Evolutionary conservation across 371 early-diverging fungal genomes (phyloP).

Genomic region (Mortierella sp.): DNA sequence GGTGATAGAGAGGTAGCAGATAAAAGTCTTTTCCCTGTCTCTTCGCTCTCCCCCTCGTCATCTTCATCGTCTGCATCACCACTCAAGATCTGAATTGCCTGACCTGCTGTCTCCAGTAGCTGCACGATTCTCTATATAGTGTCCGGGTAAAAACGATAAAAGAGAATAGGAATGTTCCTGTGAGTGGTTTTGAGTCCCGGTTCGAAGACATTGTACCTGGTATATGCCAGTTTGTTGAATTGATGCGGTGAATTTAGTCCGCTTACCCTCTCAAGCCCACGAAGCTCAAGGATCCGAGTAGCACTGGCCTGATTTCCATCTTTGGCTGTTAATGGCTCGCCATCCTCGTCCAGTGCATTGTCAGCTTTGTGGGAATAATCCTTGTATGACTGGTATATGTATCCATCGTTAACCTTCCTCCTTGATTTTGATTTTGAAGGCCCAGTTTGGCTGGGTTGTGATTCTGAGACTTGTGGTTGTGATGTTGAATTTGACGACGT

Average conservation of each 20-base stretch:
- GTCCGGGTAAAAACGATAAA: background rate
- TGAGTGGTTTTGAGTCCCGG: background rate
- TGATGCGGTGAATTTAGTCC: background rate
- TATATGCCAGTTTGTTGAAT: background rate
- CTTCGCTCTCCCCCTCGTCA: conserved; percentile 22
- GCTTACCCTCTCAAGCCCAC: conserved; percentile 47
- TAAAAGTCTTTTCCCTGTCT: conserved; percentile 13
- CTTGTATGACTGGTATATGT: conserved; percentile 41
- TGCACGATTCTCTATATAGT: conserved; percentile 43
- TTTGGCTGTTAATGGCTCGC: background rate
- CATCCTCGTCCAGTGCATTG: background rate
- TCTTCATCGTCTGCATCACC: conserved; percentile 40
- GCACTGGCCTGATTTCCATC: conserved; percentile 36
- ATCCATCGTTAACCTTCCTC: conserved; percentile 33
- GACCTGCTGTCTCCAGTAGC: conserved; percentile 48
- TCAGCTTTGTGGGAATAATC: background rate
- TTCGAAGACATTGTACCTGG: background rate
- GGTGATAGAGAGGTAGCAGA: conserved; percentile 8
- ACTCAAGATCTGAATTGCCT: conserved; percentile 52
- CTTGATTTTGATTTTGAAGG: conserved; percentile 13
- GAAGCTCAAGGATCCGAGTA: conserved; percentile 45
- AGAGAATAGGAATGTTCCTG: background rate
- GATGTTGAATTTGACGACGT: background rate
- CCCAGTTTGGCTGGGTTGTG: conserved; percentile 1
- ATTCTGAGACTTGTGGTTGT: background rate